Evolutionary conservation across 495 filamentous ascomycete genomes (phyloP).

Genomic region (Neurospora pannonica): DNA sequence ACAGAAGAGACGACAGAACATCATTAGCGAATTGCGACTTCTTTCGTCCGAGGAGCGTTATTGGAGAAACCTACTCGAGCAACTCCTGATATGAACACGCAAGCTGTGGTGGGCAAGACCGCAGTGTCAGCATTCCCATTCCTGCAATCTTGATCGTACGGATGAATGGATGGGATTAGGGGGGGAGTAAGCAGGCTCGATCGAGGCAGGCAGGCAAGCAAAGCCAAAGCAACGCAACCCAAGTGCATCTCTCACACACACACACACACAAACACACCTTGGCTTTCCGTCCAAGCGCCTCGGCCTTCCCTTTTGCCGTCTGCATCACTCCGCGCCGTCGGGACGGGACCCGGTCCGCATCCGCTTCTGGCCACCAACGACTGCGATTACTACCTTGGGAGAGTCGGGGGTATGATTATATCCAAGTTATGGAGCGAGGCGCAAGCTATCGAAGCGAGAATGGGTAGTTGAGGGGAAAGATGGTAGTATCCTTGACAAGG

Average conservation of each 20-base stretch:
- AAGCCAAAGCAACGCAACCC: background rate
- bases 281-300: conserved; percentile 84
- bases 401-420: background rate
- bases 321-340: conserved; percentile 38
- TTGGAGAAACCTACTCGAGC: conserved; percentile 60
- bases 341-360: conserved; percentile 17
- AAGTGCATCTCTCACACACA: background rate
- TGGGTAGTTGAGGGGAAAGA: background rate
- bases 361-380: conserved; percentile 3
- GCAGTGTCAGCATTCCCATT: conserved; percentile 15
- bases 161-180: background rate
- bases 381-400: background rate
- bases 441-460: background rate
- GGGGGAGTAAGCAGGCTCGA: background rate
- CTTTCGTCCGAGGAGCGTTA: background rate
- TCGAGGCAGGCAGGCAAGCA: background rate
- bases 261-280: conserved; percentile 53
- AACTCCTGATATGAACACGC: conserved; percentile 93
- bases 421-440: background rate
- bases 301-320: conserved; percentile 66
- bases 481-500: background rate
- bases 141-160: background rate
- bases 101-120: conserved; percentile 49
- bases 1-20: background rate
- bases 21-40: background rate